Percentiles rank a stretch among this genome's conserved stretches.
These are phyloP conservation scores for Scalesia atractyloides DNA, from an alignment of 129 eudicot species.

Conservation along the genomic window DNA sequence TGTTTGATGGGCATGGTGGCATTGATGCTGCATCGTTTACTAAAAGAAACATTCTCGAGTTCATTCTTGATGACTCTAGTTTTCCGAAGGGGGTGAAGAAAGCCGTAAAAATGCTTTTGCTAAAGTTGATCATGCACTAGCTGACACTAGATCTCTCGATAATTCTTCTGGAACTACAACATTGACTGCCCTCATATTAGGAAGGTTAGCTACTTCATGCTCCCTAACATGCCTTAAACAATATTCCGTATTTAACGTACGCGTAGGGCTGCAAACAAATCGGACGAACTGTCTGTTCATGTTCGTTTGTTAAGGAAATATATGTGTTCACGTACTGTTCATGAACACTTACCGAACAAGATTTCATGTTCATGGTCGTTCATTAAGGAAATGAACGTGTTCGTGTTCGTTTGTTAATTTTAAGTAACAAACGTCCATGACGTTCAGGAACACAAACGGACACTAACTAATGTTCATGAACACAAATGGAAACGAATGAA, in stretches of 20 bases:
- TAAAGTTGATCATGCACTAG: conserved; percentile 71
- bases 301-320: too few species aligned
- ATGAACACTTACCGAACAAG: background rate
- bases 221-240: background rate
- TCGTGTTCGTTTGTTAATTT: too few species aligned
- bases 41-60: conserved; percentile 59
- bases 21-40: conserved; percentile 77
- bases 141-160: conserved; percentile 65
- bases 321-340: background rate
- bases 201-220: conserved; percentile 48
- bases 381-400: too few species aligned
- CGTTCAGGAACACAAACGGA: too few species aligned
- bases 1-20: conserved; percentile 93
- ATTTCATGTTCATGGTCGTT: too few species aligned
- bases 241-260: background rate
- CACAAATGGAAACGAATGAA: too few species aligned
- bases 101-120: conserved; percentile 75
- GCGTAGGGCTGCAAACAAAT: background rate
- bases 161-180: conserved; percentile 84
- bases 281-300: too few species aligned
- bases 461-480: too few species aligned
- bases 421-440: too few species aligned
- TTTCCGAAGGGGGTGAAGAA: conserved; percentile 61
- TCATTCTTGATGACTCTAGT: conserved; percentile 58
- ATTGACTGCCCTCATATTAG: conserved; percentile 66